Percentiles rank a stretch among this genome's conserved stretches.
Evolutionary conservation across 305 asterid species (phyloP).

Genomic region (Vinca major): DNA sequence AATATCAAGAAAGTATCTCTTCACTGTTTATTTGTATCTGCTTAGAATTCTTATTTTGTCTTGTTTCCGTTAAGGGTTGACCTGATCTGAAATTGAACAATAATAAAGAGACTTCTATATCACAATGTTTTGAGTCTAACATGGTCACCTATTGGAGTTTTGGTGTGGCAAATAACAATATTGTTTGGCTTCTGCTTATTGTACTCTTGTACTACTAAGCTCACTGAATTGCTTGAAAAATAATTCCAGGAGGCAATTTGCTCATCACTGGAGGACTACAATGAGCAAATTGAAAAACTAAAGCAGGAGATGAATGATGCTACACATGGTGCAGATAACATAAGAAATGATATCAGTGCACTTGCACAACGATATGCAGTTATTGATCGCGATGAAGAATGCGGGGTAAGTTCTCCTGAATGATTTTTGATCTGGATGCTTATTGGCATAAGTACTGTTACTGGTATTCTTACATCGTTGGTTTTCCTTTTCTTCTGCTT

Average conservation of each 20-base stretch:
- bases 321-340: slow-evolving; percentile 90
- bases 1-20: neutral
- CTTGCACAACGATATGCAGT: slow-evolving; percentile 88
- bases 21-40: neutral
- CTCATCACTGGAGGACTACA: slow-evolving; percentile 91
- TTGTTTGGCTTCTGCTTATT: neutral
- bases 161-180: neutral
- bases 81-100: neutral
- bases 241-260: slow-evolving; percentile 85
- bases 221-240: slow-evolving; percentile 10
- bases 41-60: neutral
- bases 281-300: slow-evolving; percentile 87
- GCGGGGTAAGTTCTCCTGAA: slow-evolving; percentile 66
- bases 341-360: slow-evolving; percentile 84
- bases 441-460: slow-evolving; percentile 1
- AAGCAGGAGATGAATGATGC: slow-evolving; percentile 99
- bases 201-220: neutral
- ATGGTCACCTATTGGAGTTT: neutral
- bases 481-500: slow-evolving; percentile 8
- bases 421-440: slow-evolving; percentile 1
- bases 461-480: neutral
- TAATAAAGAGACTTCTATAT: neutral
- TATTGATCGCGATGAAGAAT: slow-evolving; percentile 77
- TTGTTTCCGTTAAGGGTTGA: neutral
- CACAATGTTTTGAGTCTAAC: neutral